Evolutionary conservation across 495 filamentous ascomycete species (phyloP).

Genomic region (Aspergillus conjunctus): DNA sequence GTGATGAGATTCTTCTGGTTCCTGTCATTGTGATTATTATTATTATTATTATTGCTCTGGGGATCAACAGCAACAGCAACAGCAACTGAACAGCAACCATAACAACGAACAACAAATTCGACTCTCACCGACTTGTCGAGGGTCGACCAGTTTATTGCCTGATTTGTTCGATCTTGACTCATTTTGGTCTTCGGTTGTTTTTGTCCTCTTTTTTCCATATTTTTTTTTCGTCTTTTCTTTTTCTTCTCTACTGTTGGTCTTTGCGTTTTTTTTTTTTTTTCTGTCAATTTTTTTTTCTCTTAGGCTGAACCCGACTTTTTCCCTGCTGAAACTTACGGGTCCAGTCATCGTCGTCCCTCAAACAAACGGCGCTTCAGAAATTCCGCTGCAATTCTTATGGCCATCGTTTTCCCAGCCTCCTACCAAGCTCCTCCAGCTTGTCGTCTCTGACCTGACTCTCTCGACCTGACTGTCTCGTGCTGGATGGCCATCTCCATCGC

Average conservation of each 20-base stretch:
- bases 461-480: constrained; percentile 27
- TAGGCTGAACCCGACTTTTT: constrained; percentile 1
- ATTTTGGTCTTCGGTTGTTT: constrained; percentile 25
- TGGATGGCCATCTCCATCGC: constrained; percentile 51
- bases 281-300: constrained; percentile 6
- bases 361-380: constrained; percentile 13
- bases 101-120: constrained; percentile 1
- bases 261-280: constrained; percentile 1
- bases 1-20: too few species aligned
- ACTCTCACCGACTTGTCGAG: constrained; percentile 31
- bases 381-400: constrained; percentile 42
- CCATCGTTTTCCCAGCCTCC: constrained; percentile 34
- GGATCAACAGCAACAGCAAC: constrained; percentile 1
- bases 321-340: neutral
- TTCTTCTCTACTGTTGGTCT: neutral
- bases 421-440: constrained; percentile 39
- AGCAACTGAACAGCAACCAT: constrained; percentile 20
- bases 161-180: constrained; percentile 15
- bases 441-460: constrained; percentile 32
- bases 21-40: too few species aligned
- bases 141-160: constrained; percentile 16
- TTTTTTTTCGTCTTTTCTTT: constrained; percentile 4
- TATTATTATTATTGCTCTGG: neutral
- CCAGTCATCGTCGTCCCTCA: neutral
- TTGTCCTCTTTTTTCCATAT: constrained; percentile 13